Evolutionary conservation across 1,284 basidiomycete species (phyloP), one percentile per base, ranked within the genome.

Genomic region (Moniliella sp.): DNA sequence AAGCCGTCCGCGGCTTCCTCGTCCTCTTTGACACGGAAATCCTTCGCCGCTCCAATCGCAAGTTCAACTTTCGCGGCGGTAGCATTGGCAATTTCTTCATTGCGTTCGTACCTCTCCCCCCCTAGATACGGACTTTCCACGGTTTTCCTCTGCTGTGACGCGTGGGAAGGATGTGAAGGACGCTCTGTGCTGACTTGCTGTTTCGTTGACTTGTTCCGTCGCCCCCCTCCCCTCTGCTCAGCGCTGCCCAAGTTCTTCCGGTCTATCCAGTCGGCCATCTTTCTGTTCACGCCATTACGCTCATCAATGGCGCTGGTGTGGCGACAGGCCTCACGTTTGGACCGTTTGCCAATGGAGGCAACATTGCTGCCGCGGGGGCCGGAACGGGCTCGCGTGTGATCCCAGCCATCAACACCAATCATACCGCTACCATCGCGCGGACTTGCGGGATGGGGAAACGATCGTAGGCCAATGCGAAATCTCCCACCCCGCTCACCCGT

Each of bases 391-490:
- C 32, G 5, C 64, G 69, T 54, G 67, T 69, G 28, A 82, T 93
- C 2, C 88, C 88, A 0, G 79, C 77, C 4, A 78, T 94, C 47
- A 75, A 91, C 5, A 94, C 88, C 2, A 91, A 84, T 61, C 82
- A 84, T 61, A 86, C 80, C 0, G 81, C 86, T n/a, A 94, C 83
- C 3, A 88, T 97, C 41, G 82, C 84, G 84, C 78, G 4, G 76
- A 84, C 57, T 67, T 94, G 37, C 73, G 75, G 51, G 73, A 86
- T 48, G 78, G 76, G 4, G 66, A 69, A 18, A 72, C 70, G 30
- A 70, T 94, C 15, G 75, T 93, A 15, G 88, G 88, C 2, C 88
- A 97, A 63, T 93, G 84, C 59, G 82, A 91, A 55, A 93, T 97
- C 44, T 91, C 83, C 0, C 88, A 97, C 60, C 88, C 88, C 8